Evolutionary conservation across 306 rosid species (phyloP).

Genomic region (Glycine soja): DNA sequence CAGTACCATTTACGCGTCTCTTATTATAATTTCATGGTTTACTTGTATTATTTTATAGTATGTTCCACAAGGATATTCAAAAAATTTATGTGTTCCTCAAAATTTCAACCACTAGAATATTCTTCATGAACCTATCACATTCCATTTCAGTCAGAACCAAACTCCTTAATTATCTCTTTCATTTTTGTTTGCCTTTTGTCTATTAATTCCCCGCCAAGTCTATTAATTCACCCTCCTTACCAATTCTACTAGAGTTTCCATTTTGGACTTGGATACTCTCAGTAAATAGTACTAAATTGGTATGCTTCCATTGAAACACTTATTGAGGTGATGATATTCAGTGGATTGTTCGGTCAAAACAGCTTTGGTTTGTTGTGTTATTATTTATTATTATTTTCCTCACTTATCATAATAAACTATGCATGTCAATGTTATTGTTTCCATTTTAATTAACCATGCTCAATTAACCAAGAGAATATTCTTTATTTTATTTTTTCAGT

Average conservation of each 20-base stretch:
- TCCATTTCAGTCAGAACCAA: slow-evolving; percentile 45
- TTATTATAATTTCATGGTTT: not conserved
- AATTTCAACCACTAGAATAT: slow-evolving; percentile 42
- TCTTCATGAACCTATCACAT: slow-evolving; percentile 1
- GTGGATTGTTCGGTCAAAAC: not conserved
- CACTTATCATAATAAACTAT: slow-evolving; percentile 9
- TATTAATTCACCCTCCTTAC: too few relatives aligned
- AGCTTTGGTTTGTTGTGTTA: not conserved
- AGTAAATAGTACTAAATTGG: slow-evolving; percentile 16
- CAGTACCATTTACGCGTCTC: slow-evolving; percentile 38
- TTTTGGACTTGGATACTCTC: slow-evolving; percentile 30
- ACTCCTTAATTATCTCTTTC: slow-evolving; percentile 26
- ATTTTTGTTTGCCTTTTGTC: not conserved
- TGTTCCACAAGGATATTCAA: too few relatives aligned
- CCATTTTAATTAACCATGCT: too few relatives aligned
- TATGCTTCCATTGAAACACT: slow-evolving; percentile 3
- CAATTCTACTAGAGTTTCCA: slow-evolving; percentile 25
- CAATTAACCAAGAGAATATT: too few relatives aligned
- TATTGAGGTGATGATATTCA: not conserved
- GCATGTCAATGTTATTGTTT: slow-evolving; percentile 15
- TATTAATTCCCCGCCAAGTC: too few relatives aligned
- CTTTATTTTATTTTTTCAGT: not conserved
- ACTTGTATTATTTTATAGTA: not conserved
- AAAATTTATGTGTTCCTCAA: too few relatives aligned
- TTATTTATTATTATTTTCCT: slow-evolving; percentile 2